Base-by-base conservation (phyloP, 805 yeast species). In the Ogataea pignaliae region DNA sequence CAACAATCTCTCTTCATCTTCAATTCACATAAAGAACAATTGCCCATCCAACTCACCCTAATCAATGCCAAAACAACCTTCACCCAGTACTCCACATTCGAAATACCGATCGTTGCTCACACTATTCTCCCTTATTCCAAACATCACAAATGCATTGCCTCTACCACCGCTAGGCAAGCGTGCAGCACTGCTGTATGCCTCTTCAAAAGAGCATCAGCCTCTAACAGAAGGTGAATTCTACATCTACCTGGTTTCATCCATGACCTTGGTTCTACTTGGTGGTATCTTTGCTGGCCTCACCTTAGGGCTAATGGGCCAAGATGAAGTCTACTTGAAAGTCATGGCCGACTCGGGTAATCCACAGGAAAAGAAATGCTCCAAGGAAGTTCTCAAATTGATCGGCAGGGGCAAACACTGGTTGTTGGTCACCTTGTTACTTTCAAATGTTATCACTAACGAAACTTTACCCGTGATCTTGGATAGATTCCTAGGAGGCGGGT, bases 231-330 rank as follows among this genome's bases (percentile, higher is more conserved):
- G 57, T 13, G 59, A 75, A 50, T 74, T 73, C 50, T 75, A 72
- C 56, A 51, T 72, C 31, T 76, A 79, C 54, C 60, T 79, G 53
- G 41, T 69, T 40, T 69, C 83, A 12, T 83, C 93, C 1, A 72
- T 75, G 7, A 51, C 69, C 17, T 70, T 87, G 18, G 95, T 87
- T 1, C 56, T 88, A 31, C 70, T 85, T 3, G 96, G 96, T 46
- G 96, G 96, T 53, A 81, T 85, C n/a, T 88, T 88, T 72, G 95
- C 96, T 5, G 96, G 95, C 8, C 72, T 91, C 36, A 93, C 99
- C n/a, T 71, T 91, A 39, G 98, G 93, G 2, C 75, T 91, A 10
- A 91, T 91, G 99, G 98, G 98, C 53, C 98, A 91, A 65, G 98
- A 91, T 64, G 98, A 91, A 64, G 91, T 91, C 18, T 88, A 90